Percentiles rank a stretch among this genome's conserved stretches.
Conservation (phyloP, 257 asterid genomes). For the Salvia splendens region DNA sequence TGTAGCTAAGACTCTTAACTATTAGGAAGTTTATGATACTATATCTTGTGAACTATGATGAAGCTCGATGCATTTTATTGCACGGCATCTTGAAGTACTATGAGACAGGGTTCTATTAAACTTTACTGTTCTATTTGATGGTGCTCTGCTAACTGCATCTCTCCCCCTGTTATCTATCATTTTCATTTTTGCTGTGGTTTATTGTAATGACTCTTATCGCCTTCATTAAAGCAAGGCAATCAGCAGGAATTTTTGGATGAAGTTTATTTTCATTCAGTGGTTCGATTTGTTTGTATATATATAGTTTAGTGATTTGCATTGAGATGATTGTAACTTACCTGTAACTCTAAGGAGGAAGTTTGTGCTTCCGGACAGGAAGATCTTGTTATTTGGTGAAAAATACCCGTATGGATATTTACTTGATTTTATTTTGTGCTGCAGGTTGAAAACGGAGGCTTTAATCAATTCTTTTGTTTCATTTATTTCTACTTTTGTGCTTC, state of each 20-base stretch:
- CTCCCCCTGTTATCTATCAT: slow-evolving; percentile 4
- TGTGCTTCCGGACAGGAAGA: slow-evolving; percentile 28
- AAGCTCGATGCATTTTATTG: slow-evolving; percentile 37
- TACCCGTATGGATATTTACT: slow-evolving; percentile 27
- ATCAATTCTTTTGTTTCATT: slow-evolving; percentile 16
- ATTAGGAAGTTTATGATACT: slow-evolving; percentile 49
- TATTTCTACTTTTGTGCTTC: slow-evolving; percentile 22
- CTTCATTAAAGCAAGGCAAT: slow-evolving; percentile 5
- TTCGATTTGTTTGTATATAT: slow-evolving; percentile 16
- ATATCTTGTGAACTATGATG: slow-evolving; percentile 42
- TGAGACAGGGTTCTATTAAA: slow-evolving; percentile 28
- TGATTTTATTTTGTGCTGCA: slow-evolving; percentile 38
- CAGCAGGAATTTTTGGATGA: slow-evolving; percentile 4
- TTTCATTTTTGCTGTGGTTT: not conserved
- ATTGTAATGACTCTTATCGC: not conserved
- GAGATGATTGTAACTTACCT: slow-evolving; percentile 12
- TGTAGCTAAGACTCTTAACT: slow-evolving; percentile 52
- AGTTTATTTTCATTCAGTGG: slow-evolving; percentile 6
- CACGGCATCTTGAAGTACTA: slow-evolving; percentile 33
- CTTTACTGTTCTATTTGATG: slow-evolving; percentile 32
- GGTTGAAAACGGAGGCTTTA: slow-evolving; percentile 41
- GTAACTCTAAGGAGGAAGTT: slow-evolving; percentile 9
- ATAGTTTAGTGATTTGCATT: not conserved
- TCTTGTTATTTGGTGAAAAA: slow-evolving; percentile 31
- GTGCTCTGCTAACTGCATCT: slow-evolving; percentile 32